Percentiles rank a stretch among this genome's conserved stretches.
Evolutionary conservation across 352 stramenopile genomes (phyloP).

Genomic region (Pythium coloratum): DNA sequence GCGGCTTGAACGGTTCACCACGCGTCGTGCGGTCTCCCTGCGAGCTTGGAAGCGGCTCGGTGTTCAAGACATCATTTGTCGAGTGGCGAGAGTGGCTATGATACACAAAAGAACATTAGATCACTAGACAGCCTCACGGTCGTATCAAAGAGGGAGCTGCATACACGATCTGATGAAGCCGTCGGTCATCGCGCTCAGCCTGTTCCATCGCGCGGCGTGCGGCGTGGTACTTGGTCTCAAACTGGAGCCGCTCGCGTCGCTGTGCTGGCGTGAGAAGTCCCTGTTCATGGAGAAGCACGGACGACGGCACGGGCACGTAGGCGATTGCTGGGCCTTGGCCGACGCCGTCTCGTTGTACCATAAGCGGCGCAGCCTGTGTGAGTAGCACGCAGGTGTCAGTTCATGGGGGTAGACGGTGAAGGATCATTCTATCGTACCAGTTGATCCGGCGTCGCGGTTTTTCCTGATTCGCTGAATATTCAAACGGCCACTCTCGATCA

Average conservation of each 20-base stretch:
- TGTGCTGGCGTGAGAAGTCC: conserved; percentile 72
- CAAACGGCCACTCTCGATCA: background rate
- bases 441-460: background rate
- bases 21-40: conserved; percentile 4
- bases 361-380: conserved; percentile 38
- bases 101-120: background rate
- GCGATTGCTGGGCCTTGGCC: conserved; percentile 50
- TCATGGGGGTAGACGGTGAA: background rate
- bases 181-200: conserved; percentile 58
- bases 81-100: conserved; percentile 41
- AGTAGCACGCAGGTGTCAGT: background rate
- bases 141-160: background rate
- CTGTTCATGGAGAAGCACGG: conserved; percentile 59
- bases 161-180: conserved; percentile 76
- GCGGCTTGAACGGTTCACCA: conserved; percentile 46
- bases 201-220: conserved; percentile 55
- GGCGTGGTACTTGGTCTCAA: conserved; percentile 57
- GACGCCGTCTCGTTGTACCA: conserved; percentile 51
- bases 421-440: background rate
- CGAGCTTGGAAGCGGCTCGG: conserved; percentile 20
- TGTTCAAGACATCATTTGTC: conserved; percentile 55
- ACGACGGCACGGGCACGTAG: conserved; percentile 39
- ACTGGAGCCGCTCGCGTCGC: conserved; percentile 63
- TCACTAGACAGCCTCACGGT: background rate
- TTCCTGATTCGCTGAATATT: background rate